A percentile compares a stretch with the other conserved stretches of the same genome.
These are phyloP conservation scores for Pharus latifolius DNA, from an alignment of 176 grass and related monocot species.

Conservation along the genomic window DNA sequence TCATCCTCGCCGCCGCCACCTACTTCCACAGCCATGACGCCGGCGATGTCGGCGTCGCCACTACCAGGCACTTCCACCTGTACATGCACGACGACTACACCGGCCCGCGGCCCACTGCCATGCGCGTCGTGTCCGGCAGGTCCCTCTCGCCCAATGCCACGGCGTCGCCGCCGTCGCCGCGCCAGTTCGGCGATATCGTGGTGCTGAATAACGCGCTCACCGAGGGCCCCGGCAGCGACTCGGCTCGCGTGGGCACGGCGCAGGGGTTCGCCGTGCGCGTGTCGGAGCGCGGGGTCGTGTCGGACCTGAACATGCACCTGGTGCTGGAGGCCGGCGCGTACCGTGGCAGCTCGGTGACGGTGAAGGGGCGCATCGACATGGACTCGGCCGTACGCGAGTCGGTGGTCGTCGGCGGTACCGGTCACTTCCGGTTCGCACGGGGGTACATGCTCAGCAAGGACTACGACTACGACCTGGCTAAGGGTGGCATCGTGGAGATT, in stretches of 20 bases:
- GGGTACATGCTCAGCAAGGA: not conserved
- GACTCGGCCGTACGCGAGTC: not conserved
- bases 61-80: constrained; percentile 10
- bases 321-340: constrained; percentile 9
- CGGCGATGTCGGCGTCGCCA: too few species aligned
- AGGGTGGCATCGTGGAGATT: constrained; percentile 13
- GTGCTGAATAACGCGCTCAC: too few species aligned
- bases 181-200: too few species aligned
- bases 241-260: too few species aligned
- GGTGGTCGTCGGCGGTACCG: constrained; percentile 19
- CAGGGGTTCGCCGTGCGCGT: not conserved
- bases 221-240: too few species aligned
- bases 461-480: constrained; percentile 1
- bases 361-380: constrained; percentile 14
- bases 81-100: constrained; percentile 25
- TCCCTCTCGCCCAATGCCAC: not conserved
- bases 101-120: not conserved
- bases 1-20: not conserved
- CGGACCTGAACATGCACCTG: constrained; percentile 6
- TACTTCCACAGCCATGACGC: not conserved
- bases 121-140: not conserved
- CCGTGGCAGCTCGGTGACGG: constrained; percentile 10
- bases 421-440: constrained; percentile 20
- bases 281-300: not conserved
- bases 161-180: too few species aligned